phyloP scores from a whole-genome alignment of 2,329 filamentous ascomycete species.

The Ceratocystis cacaofunesta region DNA sequence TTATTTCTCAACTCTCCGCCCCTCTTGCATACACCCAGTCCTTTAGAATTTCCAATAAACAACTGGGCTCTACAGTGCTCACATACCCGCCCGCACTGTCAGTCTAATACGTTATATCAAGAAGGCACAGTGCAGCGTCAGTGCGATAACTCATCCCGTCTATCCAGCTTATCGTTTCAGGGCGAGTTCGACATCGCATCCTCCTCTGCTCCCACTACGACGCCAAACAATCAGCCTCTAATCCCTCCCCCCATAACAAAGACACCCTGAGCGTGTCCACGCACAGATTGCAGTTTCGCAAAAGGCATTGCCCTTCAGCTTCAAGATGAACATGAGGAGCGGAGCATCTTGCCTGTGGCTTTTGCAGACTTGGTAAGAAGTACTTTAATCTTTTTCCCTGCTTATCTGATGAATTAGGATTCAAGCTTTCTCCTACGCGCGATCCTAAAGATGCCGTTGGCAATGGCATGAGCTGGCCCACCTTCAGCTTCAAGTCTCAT shows the following conservation, averaged over 20 bases:
- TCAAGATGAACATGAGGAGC: background rate
- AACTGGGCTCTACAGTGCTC: background rate
- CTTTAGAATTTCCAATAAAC: background rate
- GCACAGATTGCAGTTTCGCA: background rate
- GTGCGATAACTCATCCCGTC: background rate
- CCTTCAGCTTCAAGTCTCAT: background rate
- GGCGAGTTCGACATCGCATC: background rate
- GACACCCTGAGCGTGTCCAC: background rate
- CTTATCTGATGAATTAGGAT: background rate
- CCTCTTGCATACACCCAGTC: background rate
- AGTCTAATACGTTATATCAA: background rate
- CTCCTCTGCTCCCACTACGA: background rate
- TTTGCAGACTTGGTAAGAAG: background rate
- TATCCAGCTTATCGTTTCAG: background rate
- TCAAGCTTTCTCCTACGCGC: background rate
- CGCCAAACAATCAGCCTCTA: background rate
- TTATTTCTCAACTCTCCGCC: background rate
- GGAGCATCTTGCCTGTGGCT: background rate
- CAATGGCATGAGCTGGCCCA: background rate
- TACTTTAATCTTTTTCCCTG: background rate
- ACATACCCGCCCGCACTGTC: background rate
- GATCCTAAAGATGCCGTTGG: background rate
- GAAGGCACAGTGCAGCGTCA: background rate
- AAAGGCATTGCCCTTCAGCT: background rate
- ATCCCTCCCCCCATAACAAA: background rate